phyloP scores from a whole-genome alignment of 2,329 filamentous ascomycete genomes.

The Aureobasidium lini region DNA sequence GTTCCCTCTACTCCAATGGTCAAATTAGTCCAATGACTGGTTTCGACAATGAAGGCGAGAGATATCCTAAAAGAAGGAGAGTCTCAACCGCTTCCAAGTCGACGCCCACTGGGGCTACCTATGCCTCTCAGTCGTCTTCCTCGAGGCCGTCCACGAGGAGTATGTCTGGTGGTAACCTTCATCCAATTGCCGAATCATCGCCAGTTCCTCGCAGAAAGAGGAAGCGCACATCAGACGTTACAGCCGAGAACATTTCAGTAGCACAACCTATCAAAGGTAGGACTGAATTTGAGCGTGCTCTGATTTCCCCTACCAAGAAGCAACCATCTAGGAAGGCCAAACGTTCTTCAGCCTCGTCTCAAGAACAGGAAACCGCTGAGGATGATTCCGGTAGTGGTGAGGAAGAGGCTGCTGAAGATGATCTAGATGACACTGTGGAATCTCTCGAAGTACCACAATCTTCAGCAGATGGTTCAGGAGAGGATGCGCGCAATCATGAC shows the following conservation, averaged over 20 bases:
- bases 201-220: constrained; percentile 6
- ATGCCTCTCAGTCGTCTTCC: constrained; percentile 14
- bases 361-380: neutral
- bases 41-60: constrained; percentile 8
- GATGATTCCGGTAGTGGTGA: neutral
- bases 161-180: constrained; percentile 13
- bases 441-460: neutral
- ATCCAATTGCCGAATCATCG: constrained; percentile 12
- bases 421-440: constrained; percentile 7
- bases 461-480: neutral
- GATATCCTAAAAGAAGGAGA: constrained; percentile 15
- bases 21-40: constrained; percentile 1
- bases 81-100: constrained; percentile 15
- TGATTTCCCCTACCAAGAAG: neutral
- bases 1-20: constrained; percentile 11
- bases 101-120: constrained; percentile 7
- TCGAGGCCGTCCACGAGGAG: constrained; percentile 15
- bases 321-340: constrained; percentile 5
- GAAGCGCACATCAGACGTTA: constrained; percentile 14
- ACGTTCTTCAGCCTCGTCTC: constrained; percentile 2
- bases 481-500: neutral
- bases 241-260: constrained; percentile 10
- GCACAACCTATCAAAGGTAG: neutral
- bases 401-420: neutral
- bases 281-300: constrained; percentile 1